A percentile compares a stretch with the other conserved stretches of the same genome.
phyloP scores from a whole-genome alignment of 179 eudicot species.

The Silene vulgaris region DNA sequence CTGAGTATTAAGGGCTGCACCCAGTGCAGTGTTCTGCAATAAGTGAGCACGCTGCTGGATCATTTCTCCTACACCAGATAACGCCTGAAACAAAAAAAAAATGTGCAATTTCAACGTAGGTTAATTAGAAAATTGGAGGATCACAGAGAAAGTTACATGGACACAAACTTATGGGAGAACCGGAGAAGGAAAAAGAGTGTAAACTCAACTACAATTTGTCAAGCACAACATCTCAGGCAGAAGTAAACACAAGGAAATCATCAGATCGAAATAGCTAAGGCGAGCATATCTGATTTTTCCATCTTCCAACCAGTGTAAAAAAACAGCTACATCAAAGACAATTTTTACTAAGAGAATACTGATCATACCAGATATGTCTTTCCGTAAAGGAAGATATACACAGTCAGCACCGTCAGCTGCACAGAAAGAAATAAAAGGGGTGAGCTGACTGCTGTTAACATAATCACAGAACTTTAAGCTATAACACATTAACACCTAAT shows the following conservation, averaged over 20 bases:
- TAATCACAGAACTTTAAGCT: neutral
- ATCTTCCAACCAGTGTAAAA: neutral
- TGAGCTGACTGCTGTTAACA: conserved; percentile 24
- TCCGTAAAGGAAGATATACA: conserved; percentile 87
- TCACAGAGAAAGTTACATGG: neutral
- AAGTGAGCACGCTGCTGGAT: conserved; percentile 55
- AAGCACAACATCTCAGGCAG: neutral
- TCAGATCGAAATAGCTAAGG: neutral
- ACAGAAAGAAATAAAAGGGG: conserved; percentile 21
- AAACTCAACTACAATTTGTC: conserved; percentile 1
- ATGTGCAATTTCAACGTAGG: conserved; percentile 11
- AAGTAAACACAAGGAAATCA: neutral
- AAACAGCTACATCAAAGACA: neutral
- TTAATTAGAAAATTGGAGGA: neutral
- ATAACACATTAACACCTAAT: neutral
- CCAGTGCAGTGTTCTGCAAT: conserved; percentile 60
- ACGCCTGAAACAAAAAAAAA: conserved; percentile 50
- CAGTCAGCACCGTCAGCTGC: conserved; percentile 97
- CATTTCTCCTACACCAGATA: conserved; percentile 86
- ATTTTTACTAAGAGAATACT: neutral
- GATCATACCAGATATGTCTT: conserved; percentile 78
- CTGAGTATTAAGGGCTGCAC: conserved; percentile 85
- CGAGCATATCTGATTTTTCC: neutral
- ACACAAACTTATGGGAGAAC: neutral
- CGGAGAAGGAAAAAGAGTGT: neutral